phyloP scores from a whole-genome alignment of 1,139 yeast species.

The Ogataea hybrid region DNA sequence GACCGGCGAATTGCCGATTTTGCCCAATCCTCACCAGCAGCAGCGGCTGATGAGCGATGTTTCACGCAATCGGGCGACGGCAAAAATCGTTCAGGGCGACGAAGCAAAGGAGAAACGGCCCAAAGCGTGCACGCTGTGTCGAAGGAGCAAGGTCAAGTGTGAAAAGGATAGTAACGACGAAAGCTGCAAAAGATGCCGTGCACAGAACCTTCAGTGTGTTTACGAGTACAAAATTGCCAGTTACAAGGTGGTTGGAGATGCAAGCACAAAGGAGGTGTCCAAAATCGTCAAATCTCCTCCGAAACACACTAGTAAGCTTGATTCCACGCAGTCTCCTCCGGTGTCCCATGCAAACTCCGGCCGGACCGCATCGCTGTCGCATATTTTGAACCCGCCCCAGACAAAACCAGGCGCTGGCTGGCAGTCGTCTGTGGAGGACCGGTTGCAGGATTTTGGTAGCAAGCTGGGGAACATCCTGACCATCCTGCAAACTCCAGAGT shows the following conservation, averaged over 20 bases:
- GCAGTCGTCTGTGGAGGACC: slow-evolving; percentile 33
- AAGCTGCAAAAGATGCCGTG: too few species aligned
- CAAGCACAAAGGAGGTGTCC: not conserved
- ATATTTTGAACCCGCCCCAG: slow-evolving; percentile 3
- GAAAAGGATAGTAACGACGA: too few species aligned
- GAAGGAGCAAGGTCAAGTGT: too few species aligned
- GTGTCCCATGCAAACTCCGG: not conserved
- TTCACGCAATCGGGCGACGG: too few species aligned
- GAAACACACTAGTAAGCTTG: not conserved
- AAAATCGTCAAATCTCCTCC: slow-evolving; percentile 1
- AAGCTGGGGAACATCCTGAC: slow-evolving; percentile 28
- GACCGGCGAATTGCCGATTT: too few species aligned
- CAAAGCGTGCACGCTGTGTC: too few species aligned
- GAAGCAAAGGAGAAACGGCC: too few species aligned
- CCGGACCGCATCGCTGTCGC: not conserved
- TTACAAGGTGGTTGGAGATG: slow-evolving; percentile 34
- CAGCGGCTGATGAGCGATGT: too few species aligned
- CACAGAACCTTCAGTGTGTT: slow-evolving; percentile 52
- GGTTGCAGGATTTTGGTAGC: slow-evolving; percentile 35
- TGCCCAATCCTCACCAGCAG: too few species aligned
- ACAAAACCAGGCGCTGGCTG: slow-evolving; percentile 15
- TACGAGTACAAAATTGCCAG: slow-evolving; percentile 56
- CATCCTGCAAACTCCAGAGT: slow-evolving; percentile 18
- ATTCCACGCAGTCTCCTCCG: not conserved
- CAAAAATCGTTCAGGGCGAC: too few species aligned